Base-by-base conservation (phyloP, 257 asterid species). In the Knoxia roxburghii region DNA sequence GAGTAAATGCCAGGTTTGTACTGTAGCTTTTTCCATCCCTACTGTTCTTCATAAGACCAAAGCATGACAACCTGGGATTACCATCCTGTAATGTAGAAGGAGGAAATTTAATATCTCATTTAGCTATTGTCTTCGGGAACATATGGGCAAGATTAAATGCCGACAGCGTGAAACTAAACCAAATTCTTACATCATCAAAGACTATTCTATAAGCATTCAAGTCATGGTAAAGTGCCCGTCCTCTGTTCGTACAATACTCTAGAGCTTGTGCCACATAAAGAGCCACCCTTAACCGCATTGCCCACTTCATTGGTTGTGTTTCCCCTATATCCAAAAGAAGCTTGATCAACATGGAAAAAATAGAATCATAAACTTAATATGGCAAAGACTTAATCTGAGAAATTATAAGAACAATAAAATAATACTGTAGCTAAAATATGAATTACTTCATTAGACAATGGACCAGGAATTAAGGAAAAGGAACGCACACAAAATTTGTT, bases 271-370 rank as follows among this genome's bases (percentile, higher is more conserved):
- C 97, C 69, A 90, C 81, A 81, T 75, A 93, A 18, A 88, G 78
- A 67, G 97, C 95, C 68, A 93, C 99, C 77, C 99, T 85, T 78
- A 93, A 81, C 67, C 99, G 86, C 96, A 93, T 90, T n/a, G 97
- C 90, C 97, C 99, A 93, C 81, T 88, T 86, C 97, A 92, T 87
- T 30, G 98, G 97, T 70, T 92, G 97, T 70, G 97, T 37, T 72
- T 92, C 98, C 98, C 98, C 98, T 92, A 78, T 69, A 64, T 68
- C 77, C 76, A 70, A 57, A 73, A 73, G 65, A 67, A 64, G 17
- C 70, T 39, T 59, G 60, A 56, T 32, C 50, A 56, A 32, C 50
- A 45, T 29, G 30, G 12, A 46, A 52, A 7, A 54, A 59, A 61
- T 10, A 17, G 1, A 40, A 6, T 8, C 40, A 53, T 64, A 23